Conservation (phyloP, 106 monocot species). For the Ottelia alismoides region DNA sequence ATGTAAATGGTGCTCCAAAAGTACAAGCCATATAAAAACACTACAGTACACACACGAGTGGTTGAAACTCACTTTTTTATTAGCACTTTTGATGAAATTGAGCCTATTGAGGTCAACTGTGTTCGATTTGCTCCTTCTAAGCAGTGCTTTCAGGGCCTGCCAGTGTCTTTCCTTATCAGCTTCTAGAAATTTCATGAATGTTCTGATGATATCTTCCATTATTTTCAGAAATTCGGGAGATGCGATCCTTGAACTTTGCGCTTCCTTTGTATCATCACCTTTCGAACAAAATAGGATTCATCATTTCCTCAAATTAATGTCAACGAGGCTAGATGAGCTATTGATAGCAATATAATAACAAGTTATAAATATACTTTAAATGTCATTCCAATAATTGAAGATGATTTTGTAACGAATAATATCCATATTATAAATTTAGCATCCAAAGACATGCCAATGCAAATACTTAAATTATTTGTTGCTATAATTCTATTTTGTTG, state of each 20-base stretch:
- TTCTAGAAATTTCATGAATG: constrained; percentile 82
- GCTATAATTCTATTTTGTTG: too few species aligned
- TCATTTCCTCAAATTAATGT: too few species aligned
- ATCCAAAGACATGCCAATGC: neutral
- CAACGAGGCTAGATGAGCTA: too few species aligned
- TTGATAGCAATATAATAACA: too few species aligned
- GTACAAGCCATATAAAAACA: too few species aligned
- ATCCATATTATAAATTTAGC: too few species aligned
- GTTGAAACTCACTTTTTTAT: constrained; percentile 36
- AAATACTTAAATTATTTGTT: too few species aligned
- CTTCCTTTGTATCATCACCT: constrained; percentile 29
- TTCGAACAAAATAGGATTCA: too few species aligned
- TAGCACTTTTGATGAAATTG: constrained; percentile 51
- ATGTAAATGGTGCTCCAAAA: too few species aligned
- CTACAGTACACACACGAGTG: too few species aligned
- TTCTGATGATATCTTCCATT: constrained; percentile 45
- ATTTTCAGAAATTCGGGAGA: constrained; percentile 38
- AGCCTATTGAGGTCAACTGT: constrained; percentile 27
- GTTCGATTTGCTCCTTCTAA: constrained; percentile 23
- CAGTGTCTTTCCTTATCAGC: constrained; percentile 51
- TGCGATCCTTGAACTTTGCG: constrained; percentile 25
- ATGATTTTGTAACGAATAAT: neutral
- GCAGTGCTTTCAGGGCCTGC: constrained; percentile 27
- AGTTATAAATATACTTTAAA: too few species aligned
- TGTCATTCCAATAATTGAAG: neutral